phyloP scores from a whole-genome alignment of 2,329 filamentous ascomycete species.

The Calonectria pteridis region DNA sequence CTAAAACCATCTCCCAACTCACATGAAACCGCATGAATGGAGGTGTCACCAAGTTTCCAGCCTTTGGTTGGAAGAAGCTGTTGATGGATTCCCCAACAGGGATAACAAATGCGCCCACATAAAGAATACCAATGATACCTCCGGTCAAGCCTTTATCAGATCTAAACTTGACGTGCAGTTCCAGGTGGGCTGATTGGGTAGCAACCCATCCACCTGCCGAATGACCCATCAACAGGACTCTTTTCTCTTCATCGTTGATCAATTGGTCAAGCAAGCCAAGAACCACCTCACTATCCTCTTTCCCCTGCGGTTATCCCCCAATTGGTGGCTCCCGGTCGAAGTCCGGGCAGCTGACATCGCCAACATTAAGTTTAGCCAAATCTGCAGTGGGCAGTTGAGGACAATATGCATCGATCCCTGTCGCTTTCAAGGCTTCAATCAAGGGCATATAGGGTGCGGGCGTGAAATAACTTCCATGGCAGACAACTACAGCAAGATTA shows the following conservation, averaged over 20 bases:
- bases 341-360: background rate
- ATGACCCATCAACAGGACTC: background rate
- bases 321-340: background rate
- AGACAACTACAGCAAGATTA: background rate
- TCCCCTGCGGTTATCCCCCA: background rate
- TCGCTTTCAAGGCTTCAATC: background rate
- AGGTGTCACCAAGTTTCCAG: background rate
- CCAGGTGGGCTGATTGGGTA: background rate
- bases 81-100: background rate
- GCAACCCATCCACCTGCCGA: background rate
- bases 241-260: background rate
- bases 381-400: background rate
- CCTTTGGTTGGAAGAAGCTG: background rate
- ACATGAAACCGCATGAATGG: background rate
- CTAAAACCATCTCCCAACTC: background rate
- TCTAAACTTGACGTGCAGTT: background rate
- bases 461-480: background rate
- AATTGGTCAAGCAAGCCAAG: background rate
- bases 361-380: background rate
- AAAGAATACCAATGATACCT: background rate
- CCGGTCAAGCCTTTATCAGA: background rate
- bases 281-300: background rate
- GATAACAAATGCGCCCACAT: background rate
- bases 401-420: background rate
- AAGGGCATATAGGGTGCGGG: background rate